Base-by-base conservation (phyloP, 768 basidiomycete genomes). In the Mycena indigotica region DNA sequence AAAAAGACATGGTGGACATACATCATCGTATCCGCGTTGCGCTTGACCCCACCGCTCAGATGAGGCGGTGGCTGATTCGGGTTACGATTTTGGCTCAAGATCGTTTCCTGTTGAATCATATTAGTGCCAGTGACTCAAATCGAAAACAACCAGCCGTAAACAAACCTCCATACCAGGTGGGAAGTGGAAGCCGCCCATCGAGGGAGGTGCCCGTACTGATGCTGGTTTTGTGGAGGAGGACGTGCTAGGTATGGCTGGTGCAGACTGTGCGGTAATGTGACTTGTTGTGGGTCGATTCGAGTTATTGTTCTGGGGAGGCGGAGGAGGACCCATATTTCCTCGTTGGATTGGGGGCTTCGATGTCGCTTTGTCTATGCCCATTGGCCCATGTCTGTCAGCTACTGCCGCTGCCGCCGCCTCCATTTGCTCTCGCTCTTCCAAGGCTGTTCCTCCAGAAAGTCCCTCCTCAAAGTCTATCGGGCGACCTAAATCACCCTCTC, bases 131-230 rank as follows among this genome's bases (percentile, higher is more conserved):
- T 16, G 15, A 50, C 40, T 26, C 49, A 21, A 13, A 23, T 44
- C 41, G 41, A 44, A 13, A 35, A 21, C 21, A 40, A 6, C 52
- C 8, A 29, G 23, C 69, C 75, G 10, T n/a, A 6, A 61, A 83
- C 83, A 48, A 21, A 63, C 62, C 30, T 55, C 52, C 70, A 75
- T 68, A 23, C 77, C 80, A 49, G 77, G 69, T 0, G 80, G 79
- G 54, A 79, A 78, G 63, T 81, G 74, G 62, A 80, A 84, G 2
- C 80, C 81, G 25, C 82, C 82, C 56, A 76, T 70, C 2, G 80
- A 74, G 23, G 75, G 72, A 29, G 13, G 72, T 60, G 28, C 23
- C 55, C 41, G 19, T 28, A 30, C 26, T 56, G 52, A 10, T 38
- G 35, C 5, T 29, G 54, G 35, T 29, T 35, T 6, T 39, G 52